A percentile compares a stretch with the other conserved stretches of the same genome.
Conservation (phyloP, 2,329 filamentous ascomycete species). For the Dactylella cylindrospora region DNA sequence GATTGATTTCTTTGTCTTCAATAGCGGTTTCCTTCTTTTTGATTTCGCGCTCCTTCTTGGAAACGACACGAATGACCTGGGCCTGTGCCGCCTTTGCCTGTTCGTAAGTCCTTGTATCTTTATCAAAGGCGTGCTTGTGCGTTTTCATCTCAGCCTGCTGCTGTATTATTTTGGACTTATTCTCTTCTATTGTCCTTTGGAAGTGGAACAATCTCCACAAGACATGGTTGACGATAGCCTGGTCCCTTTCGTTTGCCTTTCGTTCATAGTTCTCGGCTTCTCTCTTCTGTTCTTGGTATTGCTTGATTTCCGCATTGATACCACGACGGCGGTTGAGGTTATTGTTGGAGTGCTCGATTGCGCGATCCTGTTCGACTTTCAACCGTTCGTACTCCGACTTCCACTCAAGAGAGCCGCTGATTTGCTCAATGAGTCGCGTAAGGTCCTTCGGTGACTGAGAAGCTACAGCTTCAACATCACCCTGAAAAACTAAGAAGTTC, state of each 20-base stretch:
- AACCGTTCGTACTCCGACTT: conserved; percentile 90
- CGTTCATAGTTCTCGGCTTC: conserved; percentile 91
- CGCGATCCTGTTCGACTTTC: conserved; percentile 82
- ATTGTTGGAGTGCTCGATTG: conserved; percentile 82
- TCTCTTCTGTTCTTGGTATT: conserved; percentile 94
- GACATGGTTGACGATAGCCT: conserved; percentile 87
- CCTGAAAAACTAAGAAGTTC: conserved; percentile 97
- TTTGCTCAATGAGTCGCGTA: conserved; percentile 92
- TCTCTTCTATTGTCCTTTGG: conserved; percentile 88
- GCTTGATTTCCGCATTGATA: conserved; percentile 97
- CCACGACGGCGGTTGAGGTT: conserved; percentile 85
- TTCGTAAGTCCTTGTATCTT: conserved; percentile 62
- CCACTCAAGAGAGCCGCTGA: conserved; percentile 91
- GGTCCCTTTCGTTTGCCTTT: conserved; percentile 86
- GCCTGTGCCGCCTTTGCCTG: conserved; percentile 80
- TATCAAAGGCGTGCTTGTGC: conserved; percentile 80
- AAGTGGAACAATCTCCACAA: conserved; percentile 97
- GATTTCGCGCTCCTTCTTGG: conserved; percentile 80
- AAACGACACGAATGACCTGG: conserved; percentile 72
- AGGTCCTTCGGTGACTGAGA: conserved; percentile 92
- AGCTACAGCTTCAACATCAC: conserved; percentile 94
- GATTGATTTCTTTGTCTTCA: conserved; percentile 78
- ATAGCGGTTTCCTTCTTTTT: conserved; percentile 82
- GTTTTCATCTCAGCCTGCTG: conserved; percentile 95
- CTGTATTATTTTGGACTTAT: conserved; percentile 82